Evolutionary conservation across 345 rosid genomes (phyloP), one percentile per base, ranked within the genome.

Genomic region (Moricandia moricandioides): DNA sequence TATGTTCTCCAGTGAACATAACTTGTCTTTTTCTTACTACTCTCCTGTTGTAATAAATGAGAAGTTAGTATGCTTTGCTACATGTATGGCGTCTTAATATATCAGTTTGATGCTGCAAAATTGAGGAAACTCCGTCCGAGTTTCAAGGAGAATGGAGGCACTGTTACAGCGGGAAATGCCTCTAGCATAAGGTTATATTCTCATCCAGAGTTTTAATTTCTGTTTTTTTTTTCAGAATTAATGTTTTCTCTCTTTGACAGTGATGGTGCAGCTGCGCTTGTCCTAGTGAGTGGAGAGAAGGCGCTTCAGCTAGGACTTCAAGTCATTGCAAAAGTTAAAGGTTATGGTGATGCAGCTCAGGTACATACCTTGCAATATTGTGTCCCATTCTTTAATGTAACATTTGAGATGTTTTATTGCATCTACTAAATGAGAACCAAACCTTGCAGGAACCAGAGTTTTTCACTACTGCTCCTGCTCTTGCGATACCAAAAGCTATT

Each of bases 341-440:
- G 96, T 67, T 92, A 90, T 69, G 96, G 88, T 75, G 99, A 92
- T 73, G 99, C 98, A 69, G 99, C 99, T 78, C 97, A 89, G 97
- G 99, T 92, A 84, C 34, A 3, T 65, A 8, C 31, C 45, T 35
- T 27, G 27, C 47, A 26, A 34, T 66, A 18, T 59, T 17, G 14
- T 13, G 3, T 10, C n/a, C 8, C 24, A 10, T 60, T 45, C 63
- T 30, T 31, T 6, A 5, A n/a, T 17, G 31, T 34, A 47, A 39
- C 10, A 12, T 57, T 34, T 30, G 17, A 17, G 65, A 77, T 45
- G 31, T 81, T 31, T 60, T 54, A 45, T 40, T 30, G 6, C 14
- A 55, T 7, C 16, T 70, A 31, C 51, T 63, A 66, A 78, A 67
- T 56, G 39, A 43, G 67, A 65, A 67, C 45, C 71, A 9, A 47